Evolutionary conservation across 345 rosid species (phyloP).

Genomic region (Gynandropsis gynandra): DNA sequence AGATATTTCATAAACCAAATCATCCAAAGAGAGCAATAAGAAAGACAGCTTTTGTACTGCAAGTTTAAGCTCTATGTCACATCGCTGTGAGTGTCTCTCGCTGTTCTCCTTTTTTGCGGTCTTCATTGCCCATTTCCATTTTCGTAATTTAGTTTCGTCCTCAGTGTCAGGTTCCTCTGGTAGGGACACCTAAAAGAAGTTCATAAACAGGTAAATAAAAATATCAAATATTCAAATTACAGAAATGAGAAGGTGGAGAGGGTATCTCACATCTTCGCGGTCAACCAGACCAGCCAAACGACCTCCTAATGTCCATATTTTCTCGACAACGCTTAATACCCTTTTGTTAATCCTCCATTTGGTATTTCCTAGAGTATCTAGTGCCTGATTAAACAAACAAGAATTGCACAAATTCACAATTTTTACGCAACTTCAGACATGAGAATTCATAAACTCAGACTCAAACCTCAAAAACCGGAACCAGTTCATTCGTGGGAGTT

Average conservation of each 20-base stretch:
- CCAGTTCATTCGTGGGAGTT: constrained; percentile 55
- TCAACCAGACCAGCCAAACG: constrained; percentile 69
- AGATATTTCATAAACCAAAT: constrained; percentile 17
- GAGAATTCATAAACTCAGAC: constrained; percentile 5
- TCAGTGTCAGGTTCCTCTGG: constrained; percentile 74
- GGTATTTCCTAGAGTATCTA: constrained; percentile 89
- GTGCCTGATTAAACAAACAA: constrained; percentile 51
- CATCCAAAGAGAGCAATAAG: constrained; percentile 2
- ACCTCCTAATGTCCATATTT: constrained; percentile 96
- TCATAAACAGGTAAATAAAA: constrained; percentile 14
- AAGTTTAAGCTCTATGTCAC: constrained; percentile 89
- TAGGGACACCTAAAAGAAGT: constrained; percentile 45
- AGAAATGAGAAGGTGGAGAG: constrained; percentile 13
- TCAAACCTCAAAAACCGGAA: constrained; percentile 76
- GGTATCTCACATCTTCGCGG: constrained; percentile 72
- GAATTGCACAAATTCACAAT: constrained; percentile 10
- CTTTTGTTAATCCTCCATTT: constrained; percentile 89
- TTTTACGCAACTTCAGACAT: constrained; percentile 6
- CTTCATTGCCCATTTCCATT: constrained; percentile 88
- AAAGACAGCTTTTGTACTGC: constrained; percentile 53
- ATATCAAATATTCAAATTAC: constrained; percentile 7
- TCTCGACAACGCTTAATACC: constrained; percentile 73
- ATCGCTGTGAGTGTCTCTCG: constrained; percentile 93
- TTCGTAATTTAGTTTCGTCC: constrained; percentile 50
- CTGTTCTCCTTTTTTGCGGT: constrained; percentile 54